These are phyloP conservation scores for Globisporangium uncinulatum DNA, from an alignment of 352 stramenopile genomes.

Conservation along the genomic window DNA sequence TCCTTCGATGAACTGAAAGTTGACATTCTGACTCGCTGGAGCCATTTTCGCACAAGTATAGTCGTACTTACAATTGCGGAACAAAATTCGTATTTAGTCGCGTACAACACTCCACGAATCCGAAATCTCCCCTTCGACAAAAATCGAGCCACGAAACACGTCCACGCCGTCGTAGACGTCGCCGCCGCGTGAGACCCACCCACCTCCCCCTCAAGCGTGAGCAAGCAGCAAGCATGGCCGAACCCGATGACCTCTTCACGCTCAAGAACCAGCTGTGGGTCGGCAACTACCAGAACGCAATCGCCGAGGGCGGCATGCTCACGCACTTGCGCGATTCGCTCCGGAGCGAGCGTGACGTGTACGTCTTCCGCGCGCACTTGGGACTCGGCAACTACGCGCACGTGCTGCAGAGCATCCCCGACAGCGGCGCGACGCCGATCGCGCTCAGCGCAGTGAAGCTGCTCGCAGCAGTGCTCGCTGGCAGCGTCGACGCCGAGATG, in stretches of 20 bases:
- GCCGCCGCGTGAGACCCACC: no score
- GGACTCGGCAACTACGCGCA: constrained; percentile 86
- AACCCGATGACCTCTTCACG: constrained; percentile 97
- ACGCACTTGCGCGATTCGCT: constrained; percentile 81
- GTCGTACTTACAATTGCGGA: no score
- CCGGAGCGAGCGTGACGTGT: constrained; percentile 92
- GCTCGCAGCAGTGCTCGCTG: constrained; percentile 78
- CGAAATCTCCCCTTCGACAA: no score
- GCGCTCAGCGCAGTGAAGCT: constrained; percentile 83
- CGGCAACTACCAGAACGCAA: constrained; percentile 93
- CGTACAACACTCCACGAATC: no score
- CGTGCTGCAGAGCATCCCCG: constrained; percentile 85
- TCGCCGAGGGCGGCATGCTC: constrained; percentile 89
- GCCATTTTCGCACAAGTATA: no score
- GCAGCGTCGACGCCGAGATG: constrained; percentile 77
- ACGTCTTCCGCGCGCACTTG: constrained; percentile 90
- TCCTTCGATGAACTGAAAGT: no score
- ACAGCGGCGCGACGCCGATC: constrained; percentile 57
- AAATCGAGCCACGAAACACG: no score
- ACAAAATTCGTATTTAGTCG: no score
- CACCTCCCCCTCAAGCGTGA: no score
- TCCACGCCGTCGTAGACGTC: no score
- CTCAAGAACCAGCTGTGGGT: constrained; percentile 97
- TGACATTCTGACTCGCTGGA: no score
- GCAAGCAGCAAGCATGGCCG: constrained; percentile 47